phyloP scores from a whole-genome alignment of 2,329 filamentous ascomycete genomes.

The Talaromyces sp. region DNA sequence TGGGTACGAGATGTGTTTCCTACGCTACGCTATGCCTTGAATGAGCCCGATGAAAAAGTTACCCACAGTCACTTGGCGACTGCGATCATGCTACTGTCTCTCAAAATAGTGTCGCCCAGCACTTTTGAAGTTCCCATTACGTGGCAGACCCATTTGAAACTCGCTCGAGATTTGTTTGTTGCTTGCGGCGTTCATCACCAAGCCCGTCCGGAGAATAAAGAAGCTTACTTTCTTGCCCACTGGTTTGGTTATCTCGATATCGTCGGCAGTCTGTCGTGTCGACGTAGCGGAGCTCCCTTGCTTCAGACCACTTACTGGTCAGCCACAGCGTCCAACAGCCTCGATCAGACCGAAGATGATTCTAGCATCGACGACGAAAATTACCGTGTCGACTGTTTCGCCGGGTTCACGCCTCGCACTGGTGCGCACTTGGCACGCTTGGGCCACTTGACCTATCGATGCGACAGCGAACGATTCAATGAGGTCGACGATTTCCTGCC shows the following conservation, averaged over 20 bases:
- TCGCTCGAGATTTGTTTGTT: constrained; percentile 71
- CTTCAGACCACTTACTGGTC: constrained; percentile 47
- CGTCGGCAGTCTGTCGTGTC: constrained; percentile 65
- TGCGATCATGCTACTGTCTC: constrained; percentile 77
- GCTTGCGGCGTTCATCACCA: constrained; percentile 58
- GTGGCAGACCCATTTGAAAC: constrained; percentile 74
- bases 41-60: constrained; percentile 57
- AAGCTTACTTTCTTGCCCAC: constrained; percentile 68
- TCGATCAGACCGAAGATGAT: constrained; percentile 44
- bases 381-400: constrained; percentile 72
- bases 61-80: constrained; percentile 72
- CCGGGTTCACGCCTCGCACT: constrained; percentile 71
- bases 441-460: constrained; percentile 64
- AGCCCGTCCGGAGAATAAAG: constrained; percentile 51
- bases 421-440: constrained; percentile 67
- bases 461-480: constrained; percentile 62
- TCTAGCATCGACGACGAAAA: constrained; percentile 52
- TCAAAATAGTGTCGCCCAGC: constrained; percentile 78
- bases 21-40: constrained; percentile 62
- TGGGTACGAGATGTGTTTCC: constrained; percentile 72
- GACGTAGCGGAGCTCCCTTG: constrained; percentile 50
- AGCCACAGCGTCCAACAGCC: constrained; percentile 13
- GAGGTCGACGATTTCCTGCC: constrained; percentile 46
- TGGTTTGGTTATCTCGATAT: constrained; percentile 86
- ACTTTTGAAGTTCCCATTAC: constrained; percentile 75